Evolutionary conservation across 2,329 filamentous ascomycete genomes (phyloP), one percentile per base, ranked within the genome.

Genomic region (Xylaria polymorpha): DNA sequence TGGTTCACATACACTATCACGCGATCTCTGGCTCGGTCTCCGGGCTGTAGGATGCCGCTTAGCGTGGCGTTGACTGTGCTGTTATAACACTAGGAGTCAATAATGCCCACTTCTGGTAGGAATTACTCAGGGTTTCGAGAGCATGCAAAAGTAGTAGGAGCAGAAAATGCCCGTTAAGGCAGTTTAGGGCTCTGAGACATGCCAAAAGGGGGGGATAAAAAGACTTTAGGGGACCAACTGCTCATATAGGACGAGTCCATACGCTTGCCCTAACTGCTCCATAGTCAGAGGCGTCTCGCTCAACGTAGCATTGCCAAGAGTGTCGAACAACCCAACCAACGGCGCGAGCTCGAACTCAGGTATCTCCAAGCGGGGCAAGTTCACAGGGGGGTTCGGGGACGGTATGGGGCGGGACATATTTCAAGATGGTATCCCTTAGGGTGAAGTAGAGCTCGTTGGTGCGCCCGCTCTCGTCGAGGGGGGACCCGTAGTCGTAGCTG

Each of bases 401-500:
- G 53, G 74, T 80, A 6, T 77, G 76, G 1, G 73, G 60, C 0
- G 79, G 76, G 2, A 81, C 76, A 66, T 83, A 80, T 59, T 81
- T 78, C 56, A 71, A 64, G 46, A 85, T 83, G 4, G 79, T 76
- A 10, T 81, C 76, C 15, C 83, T 78, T 37, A 85, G 74, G 8
- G 77, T 76, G 55, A 77, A 74, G 70, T 85, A 86, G 18, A 85
- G 70, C 12, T 83, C 79, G 2, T 80, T 85, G 0, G 81, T 80
- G 1, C 84, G 79, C 1, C 85, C 85, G 55, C 80, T 85, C 74
- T 87, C 85, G 58, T 85, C 84, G 8, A 86, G 77, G 1, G 85
- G 83, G 0, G 85, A 78, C 29, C 83, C 84, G 60, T 86, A 86
- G 72, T 87, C 85, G 69, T 86, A 87, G 68, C 82, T 84, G 2